Evolutionary conservation across 1,284 basidiomycete species (phyloP), one percentile per base, ranked within the genome.

Genomic region (Ceratobasidium sp.): DNA sequence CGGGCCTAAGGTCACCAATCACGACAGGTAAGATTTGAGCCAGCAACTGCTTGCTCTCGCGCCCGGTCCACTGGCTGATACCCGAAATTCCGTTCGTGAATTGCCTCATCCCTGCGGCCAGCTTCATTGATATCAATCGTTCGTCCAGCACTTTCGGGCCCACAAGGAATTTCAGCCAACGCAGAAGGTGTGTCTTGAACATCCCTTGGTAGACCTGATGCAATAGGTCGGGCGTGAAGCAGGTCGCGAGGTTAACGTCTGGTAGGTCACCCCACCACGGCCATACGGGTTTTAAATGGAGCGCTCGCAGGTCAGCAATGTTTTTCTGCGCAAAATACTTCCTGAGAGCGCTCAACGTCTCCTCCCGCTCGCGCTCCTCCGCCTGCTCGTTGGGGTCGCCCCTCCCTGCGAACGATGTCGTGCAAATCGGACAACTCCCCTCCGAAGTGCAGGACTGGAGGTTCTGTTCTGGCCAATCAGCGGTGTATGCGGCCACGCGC

Each of bases 1-100:
- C 63, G 37, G 46, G 24, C 3, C 2, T 34, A 2, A 65, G 27
- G 39, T 51, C 24, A 6, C 63, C 63, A n/a, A 59, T 19, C 6
- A 65, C 46, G 8, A 51, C 27, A 16, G 63, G 63, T 65, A 65
- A 48, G 63, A 65, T n/a, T 34, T 65, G 63, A 16, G 71, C 72
- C 53, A 79, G 80, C 13, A 85, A 83, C 41, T 83, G 79, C 37
- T 80, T 80, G 66, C 77, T 61, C 73, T 82, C 80, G 7, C 37
- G 13, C 29, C 81, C 81, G 1, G 81, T 81, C 78, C 78, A 80
- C 59, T 80, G 79, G 65, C 34, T 56, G 13, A 69, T 11, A 1
- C 49, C 37, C 2, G 31, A 49, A n/a, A 65, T 49, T 24, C 62
- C 62, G 19, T 53, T 66, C 11, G 64, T 1, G 34, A 66, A 66